phyloP scores from a whole-genome alignment of 2,329 filamentous ascomycete species.

The Camptophora hylomeconis region DNA sequence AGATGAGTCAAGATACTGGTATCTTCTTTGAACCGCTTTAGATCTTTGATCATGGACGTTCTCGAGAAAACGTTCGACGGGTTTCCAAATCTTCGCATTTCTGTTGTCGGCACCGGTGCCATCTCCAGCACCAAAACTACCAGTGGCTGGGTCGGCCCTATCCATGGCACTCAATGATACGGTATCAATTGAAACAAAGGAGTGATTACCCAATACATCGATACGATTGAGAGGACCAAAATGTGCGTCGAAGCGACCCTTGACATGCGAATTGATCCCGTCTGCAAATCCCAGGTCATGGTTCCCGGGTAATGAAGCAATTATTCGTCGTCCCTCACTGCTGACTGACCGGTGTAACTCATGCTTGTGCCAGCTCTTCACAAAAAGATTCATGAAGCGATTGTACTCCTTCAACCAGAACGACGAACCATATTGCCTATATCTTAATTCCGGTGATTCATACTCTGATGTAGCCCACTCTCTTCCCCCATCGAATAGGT shows the following conservation, averaged over 20 bases:
- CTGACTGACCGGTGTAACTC: constrained; percentile 35
- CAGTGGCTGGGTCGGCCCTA: constrained; percentile 37
- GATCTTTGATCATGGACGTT: constrained; percentile 51
- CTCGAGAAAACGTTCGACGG: constrained; percentile 63
- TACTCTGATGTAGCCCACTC: constrained; percentile 73
- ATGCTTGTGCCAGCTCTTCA: constrained; percentile 49
- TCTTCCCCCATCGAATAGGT: constrained; percentile 87
- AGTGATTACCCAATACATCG: constrained; percentile 87
- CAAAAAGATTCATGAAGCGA: constrained; percentile 77
- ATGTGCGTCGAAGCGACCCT: constrained; percentile 71
- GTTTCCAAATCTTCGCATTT: constrained; percentile 54
- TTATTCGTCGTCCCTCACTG: constrained; percentile 61
- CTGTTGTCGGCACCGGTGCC: constrained; percentile 27
- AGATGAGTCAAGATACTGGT: too few relatives aligned
- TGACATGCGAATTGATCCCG: constrained; percentile 66
- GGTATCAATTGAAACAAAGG: constrained; percentile 80
- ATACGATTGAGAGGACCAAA: constrained; percentile 89
- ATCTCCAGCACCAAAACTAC: constrained; percentile 33
- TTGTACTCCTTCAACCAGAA: constrained; percentile 82
- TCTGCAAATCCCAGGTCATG: constrained; percentile 88
- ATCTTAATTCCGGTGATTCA: constrained; percentile 50
- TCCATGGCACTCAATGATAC: constrained; percentile 72
- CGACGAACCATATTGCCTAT: constrained; percentile 60
- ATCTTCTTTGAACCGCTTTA: constrained; percentile 43
- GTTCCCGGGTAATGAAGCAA: constrained; percentile 81